Evolutionary conservation across 805 yeast species (phyloP), one percentile per base, ranked within the genome.

Genomic region (Metschnikowia similis): DNA sequence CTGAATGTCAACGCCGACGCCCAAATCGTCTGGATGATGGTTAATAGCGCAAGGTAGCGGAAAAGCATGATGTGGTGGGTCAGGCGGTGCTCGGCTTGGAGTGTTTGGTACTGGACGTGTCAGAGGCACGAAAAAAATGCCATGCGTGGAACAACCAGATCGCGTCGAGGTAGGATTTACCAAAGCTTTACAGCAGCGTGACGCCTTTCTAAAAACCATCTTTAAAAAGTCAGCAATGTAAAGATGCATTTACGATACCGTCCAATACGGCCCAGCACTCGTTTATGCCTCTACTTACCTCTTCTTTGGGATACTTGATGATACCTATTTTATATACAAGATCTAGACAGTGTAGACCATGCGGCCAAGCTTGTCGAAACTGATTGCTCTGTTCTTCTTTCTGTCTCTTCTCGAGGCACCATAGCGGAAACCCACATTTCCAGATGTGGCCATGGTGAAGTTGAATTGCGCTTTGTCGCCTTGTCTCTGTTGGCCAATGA

Each of bases 361-460:
- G 59, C 77, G 79, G 60, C 95, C 95, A 50, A 76, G 72, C 57
- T 81, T 79, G 62, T 85, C 84, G 66, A 77, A 87, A 2, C 84
- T 87, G 58, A 87, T 75, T 57, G 76, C 80, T 69, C 98, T 83
- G 66, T 89, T 85, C 64, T 84, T 87, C 79, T 85, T 89, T 61
- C 81, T 84, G 69, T 92, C 98, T 73, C 97, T 88, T 57, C 84
- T 77, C 16, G 89, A 80, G 37, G 90, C 88, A 69, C 98, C 98
- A 65, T 92, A 92, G 64, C 98, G 83, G 79, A 72, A 82, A 45
- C 98, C 99, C 48, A 90, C 94, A 49, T 81, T 72, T 35, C 97
- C 97, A 43, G 86, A 89, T 62, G 79, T 82, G 41, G 89, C 85
- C 54, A 83, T 79, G 17, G 86, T 83, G 69, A 92, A 91, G 63